phyloP scores from a whole-genome alignment of 2,329 filamentous ascomycete species.

The Tolypocladium pustulatum region DNA sequence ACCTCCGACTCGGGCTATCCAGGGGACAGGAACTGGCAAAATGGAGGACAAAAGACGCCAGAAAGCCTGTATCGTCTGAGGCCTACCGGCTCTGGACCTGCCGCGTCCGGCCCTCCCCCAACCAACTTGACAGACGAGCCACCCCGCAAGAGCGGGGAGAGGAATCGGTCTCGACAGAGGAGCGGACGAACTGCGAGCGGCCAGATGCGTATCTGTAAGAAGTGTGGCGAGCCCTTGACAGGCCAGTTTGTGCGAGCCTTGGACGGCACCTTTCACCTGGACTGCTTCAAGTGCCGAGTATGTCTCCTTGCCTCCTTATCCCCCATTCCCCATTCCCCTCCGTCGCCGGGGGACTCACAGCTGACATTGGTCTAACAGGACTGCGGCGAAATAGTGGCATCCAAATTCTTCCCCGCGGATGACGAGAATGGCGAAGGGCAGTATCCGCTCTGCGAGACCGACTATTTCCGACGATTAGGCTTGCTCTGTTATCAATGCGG shows the following conservation, averaged over 20 bases:
- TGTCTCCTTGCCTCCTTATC: conserved; percentile 18
- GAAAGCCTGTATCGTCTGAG: conserved; percentile 23
- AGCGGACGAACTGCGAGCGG: conserved; percentile 47
- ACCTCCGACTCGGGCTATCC: conserved; percentile 19
- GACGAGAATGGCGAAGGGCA: conserved; percentile 77
- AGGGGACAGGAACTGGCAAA: conserved; percentile 25
- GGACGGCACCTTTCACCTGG: conserved; percentile 88
- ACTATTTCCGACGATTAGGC: conserved; percentile 90
- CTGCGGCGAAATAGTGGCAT: conserved; percentile 92
- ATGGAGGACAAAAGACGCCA: conserved; percentile 23
- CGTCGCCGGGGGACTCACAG: conserved; percentile 1
- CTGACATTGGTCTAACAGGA: conserved; percentile 47
- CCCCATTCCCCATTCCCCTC: background rate
- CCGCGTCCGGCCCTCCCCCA: conserved; percentile 18
- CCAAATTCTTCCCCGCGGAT: conserved; percentile 96
- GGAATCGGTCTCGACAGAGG: conserved; percentile 44
- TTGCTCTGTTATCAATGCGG: conserved; percentile 88
- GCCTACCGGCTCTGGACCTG: conserved; percentile 23
- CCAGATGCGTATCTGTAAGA: conserved; percentile 62
- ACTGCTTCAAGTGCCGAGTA: conserved; percentile 97
- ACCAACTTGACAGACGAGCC: conserved; percentile 27
- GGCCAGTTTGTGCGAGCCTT: conserved; percentile 94
- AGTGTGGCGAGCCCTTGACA: conserved; percentile 77
- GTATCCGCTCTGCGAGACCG: conserved; percentile 93
- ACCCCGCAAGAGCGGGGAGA: conserved; percentile 42